A percentile compares a stretch with the other conserved stretches of the same genome.
Conservation (phyloP, 2,329 filamentous ascomycete genomes). For the Aspergillus tamarii region DNA sequence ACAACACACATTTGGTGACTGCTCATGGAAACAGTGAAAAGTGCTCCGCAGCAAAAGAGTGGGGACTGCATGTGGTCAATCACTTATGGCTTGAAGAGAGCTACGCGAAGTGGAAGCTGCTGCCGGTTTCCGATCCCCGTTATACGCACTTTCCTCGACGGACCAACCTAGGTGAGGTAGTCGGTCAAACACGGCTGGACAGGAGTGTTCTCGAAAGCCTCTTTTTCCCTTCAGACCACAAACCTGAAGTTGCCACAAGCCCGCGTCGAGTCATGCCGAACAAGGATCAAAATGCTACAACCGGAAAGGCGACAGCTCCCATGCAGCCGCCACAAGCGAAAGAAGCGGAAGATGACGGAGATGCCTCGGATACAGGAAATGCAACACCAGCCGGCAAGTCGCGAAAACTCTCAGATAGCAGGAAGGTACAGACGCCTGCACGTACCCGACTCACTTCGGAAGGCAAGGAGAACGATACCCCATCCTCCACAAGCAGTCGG, state of each 20-base stretch:
- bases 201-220: slow-evolving; percentile 71
- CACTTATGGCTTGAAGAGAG: slow-evolving; percentile 98
- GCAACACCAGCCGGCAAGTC: slow-evolving; percentile 34
- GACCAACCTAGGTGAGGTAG: slow-evolving; percentile 90
- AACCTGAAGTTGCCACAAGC: slow-evolving; percentile 18
- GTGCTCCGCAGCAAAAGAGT: slow-evolving; percentile 87
- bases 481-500: slow-evolving; percentile 73
- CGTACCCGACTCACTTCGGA: slow-evolving; percentile 54
- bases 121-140: slow-evolving; percentile 70
- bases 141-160: slow-evolving; percentile 86
- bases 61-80: slow-evolving; percentile 87
- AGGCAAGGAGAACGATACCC: slow-evolving; percentile 84
- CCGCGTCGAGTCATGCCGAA: slow-evolving; percentile 37
- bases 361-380: slow-evolving; percentile 21
- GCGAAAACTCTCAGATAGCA: slow-evolving; percentile 32
- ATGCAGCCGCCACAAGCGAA: slow-evolving; percentile 29
- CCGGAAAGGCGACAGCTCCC: slow-evolving; percentile 19
- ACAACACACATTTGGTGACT: slow-evolving; percentile 94
- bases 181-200: slow-evolving; percentile 85
- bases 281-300: slow-evolving; percentile 38
- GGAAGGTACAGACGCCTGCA: slow-evolving; percentile 56
- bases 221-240: slow-evolving; percentile 55
- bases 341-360: slow-evolving; percentile 21
- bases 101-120: slow-evolving; percentile 83
- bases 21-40: slow-evolving; percentile 90